Base-by-base conservation (phyloP, 371 early-diverging fungal genomes). In the Haplosporangium sp. region DNA sequence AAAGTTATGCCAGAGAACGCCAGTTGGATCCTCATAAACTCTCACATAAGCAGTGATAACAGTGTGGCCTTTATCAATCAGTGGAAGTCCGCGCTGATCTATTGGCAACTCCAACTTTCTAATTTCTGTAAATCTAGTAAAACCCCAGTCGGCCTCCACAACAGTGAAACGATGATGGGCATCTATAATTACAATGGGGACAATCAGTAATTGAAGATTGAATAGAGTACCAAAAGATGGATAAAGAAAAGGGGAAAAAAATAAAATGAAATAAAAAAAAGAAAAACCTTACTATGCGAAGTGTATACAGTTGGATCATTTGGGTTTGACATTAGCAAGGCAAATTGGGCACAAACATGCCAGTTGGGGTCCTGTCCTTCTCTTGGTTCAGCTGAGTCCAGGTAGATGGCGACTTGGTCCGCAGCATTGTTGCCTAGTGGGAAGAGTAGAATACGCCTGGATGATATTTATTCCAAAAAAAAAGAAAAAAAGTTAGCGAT, bases 131-230 rank as follows among this genome's bases (percentile, higher is more conserved):
- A 95, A 92, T 62, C 89, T 89, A 55, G 94, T 95, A 83, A 98
- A 98, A 0, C 98, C 98, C 98, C 98, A 98, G 84, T 98, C 99
- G 1, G 94, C 83, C 76, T 96, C 96, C 4, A 90, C 92, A 2
- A 89, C 85, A 37, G 87, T 88, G 82, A 95, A 98, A 63, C 99
- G 90, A 84, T 97, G 97, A 55, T 90, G 87, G 11, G 97, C 93
- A 72, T 71, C 93, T 95, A 83, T 1, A 39, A 55, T 38, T 35
- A 11, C 58, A 52, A 27, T 27, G 27, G 1, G 27, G 27, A 27
- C 27, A 27, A 27, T 27, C 27, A 27, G 27, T 27, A 27, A 0
- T 27, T 27, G 27, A 1, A 27, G 27, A 27, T 27, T 27, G 27
- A 27, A 27, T 27, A 27, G 27, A 27, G 27, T 27, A 27, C 27